Base-by-base conservation (phyloP, 345 rosid genomes). In the Camelina hispida region DNA sequence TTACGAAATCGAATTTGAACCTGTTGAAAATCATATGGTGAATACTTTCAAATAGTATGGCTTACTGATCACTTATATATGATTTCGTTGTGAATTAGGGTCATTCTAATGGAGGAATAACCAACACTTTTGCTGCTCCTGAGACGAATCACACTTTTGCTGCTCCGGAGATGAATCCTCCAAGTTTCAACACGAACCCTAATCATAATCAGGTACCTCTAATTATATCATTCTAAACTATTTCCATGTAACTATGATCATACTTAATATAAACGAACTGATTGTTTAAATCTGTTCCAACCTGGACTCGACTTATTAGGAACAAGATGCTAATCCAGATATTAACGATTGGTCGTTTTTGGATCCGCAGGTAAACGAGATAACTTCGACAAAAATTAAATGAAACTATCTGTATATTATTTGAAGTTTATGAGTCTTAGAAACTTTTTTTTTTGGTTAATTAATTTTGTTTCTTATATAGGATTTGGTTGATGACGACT, bases 191-290 rank as follows among this genome's bases (percentile, higher is more conserved):
- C 59, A 44, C 30, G 28, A 65, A 40, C 55, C 68, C 64, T 67
- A 51, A 54, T 25, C 63, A 51, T 14, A 74, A 46, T 61, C 69
- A 78, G 77, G 81, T 78, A 66, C 54, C 40, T 70, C 38, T 57
- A 48, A 16, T 17, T 40, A 22, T 20, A 50, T 40, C 6, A 51
- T 50, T 75, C 9, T 48, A 58, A 25, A 66, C 30, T 34, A 57
- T 37, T 11, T 42, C 6, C 16, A 50, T 58, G 8, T 15, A 42
- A n/a, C 25, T 68, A 30, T 20, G 10, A 1, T 34, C 37, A 13
- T 46, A 16, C 60, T 37, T 34, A 22, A 58, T 37, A 67, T 30
- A 35, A 42, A 52, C 4, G 9, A 76, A 20, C 16, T 35, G 10
- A 13, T 54, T 46, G 30, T 44, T 34, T 34, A 22, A 65, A 58